These are phyloP conservation scores for Alternaria hordeiaustralica DNA, from an alignment of 2,329 filamentous ascomycete genomes.

Conservation along the genomic window DNA sequence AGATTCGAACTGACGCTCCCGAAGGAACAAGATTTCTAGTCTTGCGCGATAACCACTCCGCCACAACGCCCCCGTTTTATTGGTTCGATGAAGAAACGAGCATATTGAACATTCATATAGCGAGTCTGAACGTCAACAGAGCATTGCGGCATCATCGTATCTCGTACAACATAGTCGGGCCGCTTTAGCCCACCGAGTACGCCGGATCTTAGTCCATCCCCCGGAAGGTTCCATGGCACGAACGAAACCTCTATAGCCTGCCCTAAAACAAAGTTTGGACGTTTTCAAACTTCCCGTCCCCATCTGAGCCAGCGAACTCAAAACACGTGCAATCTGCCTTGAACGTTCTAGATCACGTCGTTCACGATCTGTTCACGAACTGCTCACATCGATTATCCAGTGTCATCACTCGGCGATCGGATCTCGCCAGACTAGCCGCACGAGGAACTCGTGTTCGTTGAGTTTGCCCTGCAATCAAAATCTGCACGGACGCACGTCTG, in stretches of 20 bases:
- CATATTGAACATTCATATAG: too few species aligned
- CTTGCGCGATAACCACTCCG: conserved; percentile 19
- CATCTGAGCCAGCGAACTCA: not conserved
- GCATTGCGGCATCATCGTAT: too few species aligned
- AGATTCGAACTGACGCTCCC: conserved; percentile 20
- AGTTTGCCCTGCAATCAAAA: not conserved
- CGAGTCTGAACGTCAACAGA: too few species aligned
- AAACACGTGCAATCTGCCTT: not conserved
- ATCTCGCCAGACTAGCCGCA: not conserved
- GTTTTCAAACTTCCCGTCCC: not conserved
- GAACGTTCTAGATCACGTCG: not conserved
- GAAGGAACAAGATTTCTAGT: conserved; percentile 21
- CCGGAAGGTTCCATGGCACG: not conserved
- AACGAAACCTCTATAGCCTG: not conserved
- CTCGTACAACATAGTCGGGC: too few species aligned
- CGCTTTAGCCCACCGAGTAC: not conserved
- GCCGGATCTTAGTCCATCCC: not conserved
- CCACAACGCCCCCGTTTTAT: not conserved
- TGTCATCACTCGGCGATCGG: not conserved
- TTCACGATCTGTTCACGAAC: not conserved
- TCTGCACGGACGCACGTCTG: not conserved
- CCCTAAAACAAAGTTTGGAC: not conserved
- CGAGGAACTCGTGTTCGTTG: not conserved
- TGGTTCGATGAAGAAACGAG: not conserved
- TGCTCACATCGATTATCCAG: not conserved